A percentile compares a stretch with the other conserved stretches of the same genome.
phyloP scores from a whole-genome alignment of 768 basidiomycete species.

The Hericium erinaceus region DNA sequence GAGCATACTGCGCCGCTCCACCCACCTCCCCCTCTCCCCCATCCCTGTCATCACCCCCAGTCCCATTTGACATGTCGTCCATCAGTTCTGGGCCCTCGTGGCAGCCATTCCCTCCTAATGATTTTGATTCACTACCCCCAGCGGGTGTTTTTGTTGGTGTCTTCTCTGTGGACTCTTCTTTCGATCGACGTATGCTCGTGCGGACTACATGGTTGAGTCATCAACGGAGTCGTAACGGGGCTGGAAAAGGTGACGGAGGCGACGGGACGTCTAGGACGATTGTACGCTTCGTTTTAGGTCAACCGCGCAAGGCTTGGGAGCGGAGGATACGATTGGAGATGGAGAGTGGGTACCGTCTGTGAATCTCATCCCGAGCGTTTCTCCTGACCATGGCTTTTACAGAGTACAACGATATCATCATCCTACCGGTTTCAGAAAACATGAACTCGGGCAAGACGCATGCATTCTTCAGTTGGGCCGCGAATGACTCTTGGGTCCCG shows the following conservation, averaged over 20 bases:
- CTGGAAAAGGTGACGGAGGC: conserved; percentile 58
- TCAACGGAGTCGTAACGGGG: conserved; percentile 65
- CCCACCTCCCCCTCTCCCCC: conserved; percentile 37
- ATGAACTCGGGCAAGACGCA: conserved; percentile 96
- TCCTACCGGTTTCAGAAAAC: conserved; percentile 81
- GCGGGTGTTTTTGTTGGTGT: conserved; percentile 85
- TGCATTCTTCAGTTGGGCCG: conserved; percentile 89
- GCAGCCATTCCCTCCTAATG: conserved; percentile 57
- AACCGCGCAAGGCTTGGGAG: conserved; percentile 73
- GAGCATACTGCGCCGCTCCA: conserved; percentile 80
- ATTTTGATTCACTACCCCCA: conserved; percentile 69
- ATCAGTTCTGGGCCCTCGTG: conserved; percentile 15
- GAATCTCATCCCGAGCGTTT: too few relatives aligned
- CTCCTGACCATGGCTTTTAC: neutral
- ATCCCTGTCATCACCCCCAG: conserved; percentile 29
- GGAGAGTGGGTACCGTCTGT: conserved; percentile 55
- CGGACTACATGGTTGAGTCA: conserved; percentile 88
- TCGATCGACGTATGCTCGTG: conserved; percentile 80
- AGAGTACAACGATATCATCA: conserved; percentile 82
- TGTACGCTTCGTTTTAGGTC: conserved; percentile 84
- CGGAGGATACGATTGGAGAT: conserved; percentile 77
- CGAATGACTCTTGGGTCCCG: conserved; percentile 85
- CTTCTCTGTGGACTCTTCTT: conserved; percentile 78
- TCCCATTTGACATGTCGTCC: conserved; percentile 23
- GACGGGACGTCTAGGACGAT: conserved; percentile 73